Evolutionary conservation across 2,329 filamentous ascomycete species (phyloP).

Genomic region (Cercospora sesami): DNA sequence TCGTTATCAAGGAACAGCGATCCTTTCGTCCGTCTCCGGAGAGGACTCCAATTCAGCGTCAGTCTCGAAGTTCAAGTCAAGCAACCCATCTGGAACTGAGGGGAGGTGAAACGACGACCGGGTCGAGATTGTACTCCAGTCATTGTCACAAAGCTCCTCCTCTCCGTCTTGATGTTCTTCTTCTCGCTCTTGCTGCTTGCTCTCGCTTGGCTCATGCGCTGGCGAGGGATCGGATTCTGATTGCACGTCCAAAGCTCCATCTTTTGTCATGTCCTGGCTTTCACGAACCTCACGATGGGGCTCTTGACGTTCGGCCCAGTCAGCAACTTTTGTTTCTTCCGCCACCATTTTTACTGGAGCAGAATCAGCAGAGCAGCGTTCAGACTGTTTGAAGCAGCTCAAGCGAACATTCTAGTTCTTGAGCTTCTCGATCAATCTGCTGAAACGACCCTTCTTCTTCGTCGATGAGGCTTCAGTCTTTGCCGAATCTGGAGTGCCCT

Average conservation of each 20-base stretch:
- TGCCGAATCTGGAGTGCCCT: slow-evolving; percentile 45
- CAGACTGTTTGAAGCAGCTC: slow-evolving; percentile 1
- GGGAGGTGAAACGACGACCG: slow-evolving; percentile 6
- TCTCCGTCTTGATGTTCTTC: neutral
- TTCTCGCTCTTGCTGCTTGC: neutral
- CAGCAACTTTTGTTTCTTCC: neutral
- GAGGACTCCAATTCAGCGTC: neutral
- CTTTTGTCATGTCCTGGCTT: neutral
- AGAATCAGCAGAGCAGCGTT: neutral
- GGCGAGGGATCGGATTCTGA: neutral
- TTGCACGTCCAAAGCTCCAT: neutral
- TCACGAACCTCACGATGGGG: neutral
- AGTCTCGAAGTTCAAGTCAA: slow-evolving; percentile 4
- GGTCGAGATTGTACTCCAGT: neutral
- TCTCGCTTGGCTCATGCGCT: neutral
- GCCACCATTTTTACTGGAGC: neutral
- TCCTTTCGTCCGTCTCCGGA: neutral
- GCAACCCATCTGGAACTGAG: neutral
- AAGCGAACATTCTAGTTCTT: slow-evolving; percentile 28
- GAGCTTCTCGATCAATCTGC: slow-evolving; percentile 53
- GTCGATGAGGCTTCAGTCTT: slow-evolving; percentile 39
- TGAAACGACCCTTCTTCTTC: slow-evolving; percentile 52
- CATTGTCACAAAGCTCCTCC: neutral
- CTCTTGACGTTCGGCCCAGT: neutral
- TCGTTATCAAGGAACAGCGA: neutral